phyloP scores from a whole-genome alignment of 2,329 filamentous ascomycete species.

The Penicillium sp. region DNA sequence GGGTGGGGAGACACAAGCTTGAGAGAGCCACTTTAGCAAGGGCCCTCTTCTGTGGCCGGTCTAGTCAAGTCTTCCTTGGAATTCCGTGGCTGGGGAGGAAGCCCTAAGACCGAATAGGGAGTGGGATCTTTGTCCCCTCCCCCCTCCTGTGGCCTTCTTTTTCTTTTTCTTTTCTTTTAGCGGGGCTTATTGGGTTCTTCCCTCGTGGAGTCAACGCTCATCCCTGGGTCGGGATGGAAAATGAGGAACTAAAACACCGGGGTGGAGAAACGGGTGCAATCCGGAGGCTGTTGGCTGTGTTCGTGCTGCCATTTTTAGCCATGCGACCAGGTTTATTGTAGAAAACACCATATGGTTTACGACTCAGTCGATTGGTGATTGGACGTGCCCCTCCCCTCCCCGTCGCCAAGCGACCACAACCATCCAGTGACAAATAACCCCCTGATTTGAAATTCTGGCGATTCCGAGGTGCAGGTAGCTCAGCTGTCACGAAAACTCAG shows the following conservation, averaged over 20 bases:
- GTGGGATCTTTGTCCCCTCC: slow-evolving; percentile 2
- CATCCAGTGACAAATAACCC: not conserved
- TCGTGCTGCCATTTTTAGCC: slow-evolving; percentile 13
- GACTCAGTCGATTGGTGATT: not conserved
- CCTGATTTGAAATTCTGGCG: not conserved
- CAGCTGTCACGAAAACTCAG: slow-evolving; percentile 16
- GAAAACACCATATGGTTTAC: not conserved
- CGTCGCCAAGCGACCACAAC: not conserved
- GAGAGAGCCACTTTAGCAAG: not conserved
- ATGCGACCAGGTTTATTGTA: not conserved
- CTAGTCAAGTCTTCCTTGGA: not conserved
- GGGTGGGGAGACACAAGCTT: not conserved
- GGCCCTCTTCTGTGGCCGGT: not conserved
- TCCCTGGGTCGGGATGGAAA: slow-evolving; percentile 4
- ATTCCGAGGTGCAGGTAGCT: slow-evolving; percentile 13
- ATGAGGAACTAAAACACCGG: slow-evolving; percentile 7
- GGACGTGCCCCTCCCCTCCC: not conserved
- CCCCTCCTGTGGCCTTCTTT: not conserved
- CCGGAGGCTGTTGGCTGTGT: slow-evolving; percentile 5
- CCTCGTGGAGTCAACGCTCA: slow-evolving; percentile 16
- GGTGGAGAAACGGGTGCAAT: slow-evolving; percentile 4
- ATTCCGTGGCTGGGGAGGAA: not conserved
- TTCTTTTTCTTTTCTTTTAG: not conserved
- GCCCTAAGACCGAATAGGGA: not conserved
- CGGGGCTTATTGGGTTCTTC: not conserved